Evolutionary conservation across 2,329 filamentous ascomycete species (phyloP).

Genomic region (Clonostachys solani): DNA sequence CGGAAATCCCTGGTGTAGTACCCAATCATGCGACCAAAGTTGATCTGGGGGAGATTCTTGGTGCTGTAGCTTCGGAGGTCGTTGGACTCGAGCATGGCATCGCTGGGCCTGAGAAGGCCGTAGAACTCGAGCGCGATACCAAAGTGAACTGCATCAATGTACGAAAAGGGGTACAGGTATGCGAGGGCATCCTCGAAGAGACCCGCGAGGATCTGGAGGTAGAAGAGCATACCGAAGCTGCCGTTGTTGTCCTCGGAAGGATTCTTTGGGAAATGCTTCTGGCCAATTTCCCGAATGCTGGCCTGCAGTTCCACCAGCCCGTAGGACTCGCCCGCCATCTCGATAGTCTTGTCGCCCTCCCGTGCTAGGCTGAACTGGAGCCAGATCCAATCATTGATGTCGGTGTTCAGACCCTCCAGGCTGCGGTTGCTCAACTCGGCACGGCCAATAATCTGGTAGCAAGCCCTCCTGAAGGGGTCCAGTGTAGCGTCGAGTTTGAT

Average conservation of each 20-base stretch:
- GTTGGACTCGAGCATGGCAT: constrained; percentile 70
- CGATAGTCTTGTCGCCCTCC: constrained; percentile 58
- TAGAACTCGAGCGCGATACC: constrained; percentile 87
- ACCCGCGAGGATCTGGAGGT: constrained; percentile 83
- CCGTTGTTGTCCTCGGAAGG: constrained; percentile 71
- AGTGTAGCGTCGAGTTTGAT: constrained; percentile 80
- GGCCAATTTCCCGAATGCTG: constrained; percentile 83
- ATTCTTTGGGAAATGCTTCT: constrained; percentile 83
- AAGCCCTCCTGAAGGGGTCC: constrained; percentile 94
- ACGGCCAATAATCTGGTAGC: constrained; percentile 94
- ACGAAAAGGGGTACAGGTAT: constrained; percentile 87
- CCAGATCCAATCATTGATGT: constrained; percentile 70
- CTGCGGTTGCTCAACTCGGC: constrained; percentile 63
- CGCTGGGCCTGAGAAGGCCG: constrained; percentile 80
- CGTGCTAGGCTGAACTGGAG: constrained; percentile 66
- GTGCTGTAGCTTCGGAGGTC: constrained; percentile 65
- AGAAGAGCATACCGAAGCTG: constrained; percentile 87
- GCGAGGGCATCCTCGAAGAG: constrained; percentile 92
- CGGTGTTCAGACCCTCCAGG: constrained; percentile 57
- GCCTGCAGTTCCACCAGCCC: constrained; percentile 66
- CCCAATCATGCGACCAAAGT: constrained; percentile 89
- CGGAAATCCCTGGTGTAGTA: constrained; percentile 97
- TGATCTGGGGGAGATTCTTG: constrained; percentile 74
- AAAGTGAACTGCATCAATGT: constrained; percentile 92
- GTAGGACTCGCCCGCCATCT: constrained; percentile 63